Conservation (phyloP, 164 flowering plant genomes). For the Nymphaea colorata region DNA sequence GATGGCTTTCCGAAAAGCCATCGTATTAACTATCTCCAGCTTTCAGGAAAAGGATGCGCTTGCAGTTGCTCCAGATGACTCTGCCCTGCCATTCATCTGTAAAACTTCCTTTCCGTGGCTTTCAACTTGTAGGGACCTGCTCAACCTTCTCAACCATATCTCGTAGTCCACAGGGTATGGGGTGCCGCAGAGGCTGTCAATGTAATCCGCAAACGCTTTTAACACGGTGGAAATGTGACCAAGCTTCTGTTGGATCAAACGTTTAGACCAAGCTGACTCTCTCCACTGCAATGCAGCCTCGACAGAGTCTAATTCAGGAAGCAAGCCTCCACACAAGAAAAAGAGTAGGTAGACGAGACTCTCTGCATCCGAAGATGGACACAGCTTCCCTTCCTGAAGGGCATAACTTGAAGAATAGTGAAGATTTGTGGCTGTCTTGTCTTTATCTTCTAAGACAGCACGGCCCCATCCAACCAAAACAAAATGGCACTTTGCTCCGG, state of each 20-base stretch:
- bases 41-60: not conserved
- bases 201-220: constrained; percentile 95
- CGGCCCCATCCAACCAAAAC: constrained; percentile 90
- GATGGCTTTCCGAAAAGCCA: not conserved
- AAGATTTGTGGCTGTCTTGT: constrained; percentile 81
- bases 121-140: constrained; percentile 41
- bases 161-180: constrained; percentile 83
- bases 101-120: constrained; percentile 51
- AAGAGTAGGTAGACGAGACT: constrained; percentile 75
- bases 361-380: constrained; percentile 91
- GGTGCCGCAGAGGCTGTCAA: constrained; percentile 88
- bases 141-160: constrained; percentile 74
- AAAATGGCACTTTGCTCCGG: constrained; percentile 33
- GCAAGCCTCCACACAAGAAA: constrained; percentile 43
- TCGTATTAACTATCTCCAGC: not conserved
- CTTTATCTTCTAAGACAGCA: constrained; percentile 63
- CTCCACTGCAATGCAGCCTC: constrained; percentile 91
- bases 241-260: constrained; percentile 71
- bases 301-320: constrained; percentile 68
- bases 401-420: constrained; percentile 78
- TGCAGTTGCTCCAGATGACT: constrained; percentile 10
- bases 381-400: constrained; percentile 84
- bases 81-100: constrained; percentile 3
- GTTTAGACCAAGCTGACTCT: constrained; percentile 66
- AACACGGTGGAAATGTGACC: constrained; percentile 78